Evolutionary conservation across 2,329 filamentous ascomycete species (phyloP).

Genomic region (Sarocladium strictum): DNA sequence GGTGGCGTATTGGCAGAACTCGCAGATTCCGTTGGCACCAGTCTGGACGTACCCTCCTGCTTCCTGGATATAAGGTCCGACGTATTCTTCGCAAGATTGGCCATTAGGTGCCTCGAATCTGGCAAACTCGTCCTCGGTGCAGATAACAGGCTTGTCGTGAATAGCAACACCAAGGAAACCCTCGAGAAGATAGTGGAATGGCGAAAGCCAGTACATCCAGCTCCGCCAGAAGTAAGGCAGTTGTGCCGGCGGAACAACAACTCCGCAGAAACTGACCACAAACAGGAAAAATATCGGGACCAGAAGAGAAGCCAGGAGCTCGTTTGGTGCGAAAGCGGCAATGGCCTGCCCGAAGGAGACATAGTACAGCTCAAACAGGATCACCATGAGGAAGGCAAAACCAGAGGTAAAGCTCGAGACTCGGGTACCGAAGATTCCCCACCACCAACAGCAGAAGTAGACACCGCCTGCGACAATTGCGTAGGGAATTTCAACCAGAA

Average conservation of each 20-base stretch:
- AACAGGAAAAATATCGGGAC: conserved; percentile 68
- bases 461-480: conserved; percentile 54
- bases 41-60: conserved; percentile 56
- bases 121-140: conserved; percentile 50
- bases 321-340: conserved; percentile 60
- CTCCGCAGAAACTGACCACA: conserved; percentile 64
- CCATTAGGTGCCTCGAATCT: conserved; percentile 53
- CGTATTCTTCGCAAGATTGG: conserved; percentile 55
- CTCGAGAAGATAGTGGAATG: conserved; percentile 62
- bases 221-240: conserved; percentile 58
- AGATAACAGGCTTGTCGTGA: conserved; percentile 49
- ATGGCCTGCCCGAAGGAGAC: conserved; percentile 62
- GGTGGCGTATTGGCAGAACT: conserved; percentile 56
- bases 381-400: conserved; percentile 57
- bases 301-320: conserved; percentile 58
- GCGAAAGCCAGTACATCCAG: conserved; percentile 63
- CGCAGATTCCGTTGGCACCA: conserved; percentile 50
- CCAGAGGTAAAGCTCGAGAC: conserved; percentile 49
- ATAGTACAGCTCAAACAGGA: conserved; percentile 63
- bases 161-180: conserved; percentile 52
- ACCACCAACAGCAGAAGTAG: conserved; percentile 50
- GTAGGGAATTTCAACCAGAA: conserved; percentile 67
- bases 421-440: conserved; percentile 42
- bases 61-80: conserved; percentile 42
- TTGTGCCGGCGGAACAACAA: conserved; percentile 55